Conservation (phyloP, 768 basidiomycete genomes). For the Calocybe gangraenosa region DNA sequence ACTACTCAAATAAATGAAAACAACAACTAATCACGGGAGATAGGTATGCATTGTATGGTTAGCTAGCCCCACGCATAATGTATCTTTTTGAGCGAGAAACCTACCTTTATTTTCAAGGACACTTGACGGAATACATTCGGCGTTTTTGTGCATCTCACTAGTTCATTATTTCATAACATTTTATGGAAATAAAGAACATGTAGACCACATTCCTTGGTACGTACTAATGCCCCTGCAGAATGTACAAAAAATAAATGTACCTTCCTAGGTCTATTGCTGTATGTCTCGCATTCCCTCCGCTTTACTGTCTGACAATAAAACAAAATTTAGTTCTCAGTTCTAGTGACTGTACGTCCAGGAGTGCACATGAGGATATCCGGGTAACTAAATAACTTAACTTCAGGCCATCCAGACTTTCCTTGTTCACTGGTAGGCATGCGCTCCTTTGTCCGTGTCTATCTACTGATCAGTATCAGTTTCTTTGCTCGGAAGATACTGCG, state of each 20-base stretch:
- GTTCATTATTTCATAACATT: constrained; percentile 19
- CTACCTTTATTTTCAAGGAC: constrained; percentile 9
- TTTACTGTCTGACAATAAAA: neutral
- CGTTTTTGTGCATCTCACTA: constrained; percentile 18
- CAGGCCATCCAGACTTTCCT: constrained; percentile 24
- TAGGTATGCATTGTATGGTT: constrained; percentile 14
- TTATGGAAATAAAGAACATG: constrained; percentile 11
- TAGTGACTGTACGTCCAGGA: constrained; percentile 11
- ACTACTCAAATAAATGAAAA: neutral
- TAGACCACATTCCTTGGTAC: constrained; percentile 20
- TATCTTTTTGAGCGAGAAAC: neutral
- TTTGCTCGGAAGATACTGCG: constrained; percentile 15
- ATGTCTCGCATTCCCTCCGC: neutral
- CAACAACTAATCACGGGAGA: neutral
- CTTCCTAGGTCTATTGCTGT: constrained; percentile 18
- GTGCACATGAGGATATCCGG: neutral
- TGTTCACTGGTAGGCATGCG: constrained; percentile 18
- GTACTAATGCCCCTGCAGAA: too few species aligned
- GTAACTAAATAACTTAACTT: neutral
- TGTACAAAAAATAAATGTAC: too few species aligned
- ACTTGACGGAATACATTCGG: constrained; percentile 18
- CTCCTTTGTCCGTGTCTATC: neutral
- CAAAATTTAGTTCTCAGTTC: constrained; percentile 11
- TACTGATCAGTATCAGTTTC: constrained; percentile 4
- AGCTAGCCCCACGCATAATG: neutral